phyloP scores from a whole-genome alignment of 192 early-diverging fungal species.

The Coemansia sp. region DNA sequence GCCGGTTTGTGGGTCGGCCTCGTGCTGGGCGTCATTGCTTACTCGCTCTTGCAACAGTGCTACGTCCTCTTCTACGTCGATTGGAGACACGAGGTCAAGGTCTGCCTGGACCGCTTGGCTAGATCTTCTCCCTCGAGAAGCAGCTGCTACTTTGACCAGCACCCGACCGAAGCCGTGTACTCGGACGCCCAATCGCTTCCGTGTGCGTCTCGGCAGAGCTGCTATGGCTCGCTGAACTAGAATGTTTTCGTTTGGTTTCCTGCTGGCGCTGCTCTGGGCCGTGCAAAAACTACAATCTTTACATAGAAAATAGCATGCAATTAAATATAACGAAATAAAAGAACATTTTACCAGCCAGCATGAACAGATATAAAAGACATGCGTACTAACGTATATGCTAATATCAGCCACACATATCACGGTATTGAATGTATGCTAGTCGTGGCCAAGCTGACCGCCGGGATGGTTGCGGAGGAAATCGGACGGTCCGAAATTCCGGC shows the following conservation, averaged over 20 bases:
- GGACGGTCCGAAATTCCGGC: constrained; percentile 16
- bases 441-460: constrained; percentile 29
- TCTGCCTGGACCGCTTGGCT: constrained; percentile 30
- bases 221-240: constrained; percentile 15
- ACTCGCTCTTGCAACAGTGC: constrained; percentile 35
- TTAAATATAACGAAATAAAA: no score
- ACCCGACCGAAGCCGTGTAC: neutral
- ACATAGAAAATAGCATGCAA: neutral
- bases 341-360: no score
- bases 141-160: neutral
- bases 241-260: neutral
- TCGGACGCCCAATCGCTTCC: neutral
- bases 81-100: constrained; percentile 52
- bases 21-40: constrained; percentile 50
- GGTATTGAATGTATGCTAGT: no score
- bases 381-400: no score
- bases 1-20: constrained; percentile 66
- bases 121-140: constrained; percentile 14
- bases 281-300: neutral
- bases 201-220: neutral
- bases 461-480: constrained; percentile 51
- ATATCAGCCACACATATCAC: no score
- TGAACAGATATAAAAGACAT: no score
- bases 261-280: neutral
- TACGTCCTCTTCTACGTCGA: constrained; percentile 41